These are phyloP conservation scores for Handroanthus guayacan DNA, from an alignment of 257 asterid genomes.

Conservation along the genomic window DNA sequence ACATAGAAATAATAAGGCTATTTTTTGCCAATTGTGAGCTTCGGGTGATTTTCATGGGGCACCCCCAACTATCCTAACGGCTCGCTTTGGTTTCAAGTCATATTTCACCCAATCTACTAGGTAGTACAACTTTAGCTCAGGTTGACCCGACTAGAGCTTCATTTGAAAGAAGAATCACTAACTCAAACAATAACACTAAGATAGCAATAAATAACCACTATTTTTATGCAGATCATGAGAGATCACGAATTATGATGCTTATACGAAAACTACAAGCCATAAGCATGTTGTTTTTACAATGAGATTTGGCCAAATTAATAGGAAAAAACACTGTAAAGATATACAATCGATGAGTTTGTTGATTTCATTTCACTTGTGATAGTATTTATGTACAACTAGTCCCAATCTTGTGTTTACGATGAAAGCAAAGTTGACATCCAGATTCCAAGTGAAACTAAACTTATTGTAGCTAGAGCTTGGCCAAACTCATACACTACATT, in stretches of 20 bases:
- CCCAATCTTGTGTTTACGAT: constrained; percentile 31
- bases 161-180: too few species aligned
- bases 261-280: not conserved
- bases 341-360: constrained; percentile 21
- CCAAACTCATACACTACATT: constrained; percentile 65
- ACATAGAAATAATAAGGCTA: too few species aligned
- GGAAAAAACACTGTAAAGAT: not conserved
- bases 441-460: constrained; percentile 76
- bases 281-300: not conserved
- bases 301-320: not conserved
- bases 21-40: too few species aligned
- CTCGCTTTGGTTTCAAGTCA: too few species aligned
- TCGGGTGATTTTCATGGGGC: too few species aligned
- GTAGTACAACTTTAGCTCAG: too few species aligned
- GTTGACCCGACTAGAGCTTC: too few species aligned
- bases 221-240: constrained; percentile 8
- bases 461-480: constrained; percentile 70
- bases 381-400: constrained; percentile 34
- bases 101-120: too few species aligned
- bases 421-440: constrained; percentile 77
- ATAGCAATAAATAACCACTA: not conserved
- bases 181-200: not conserved
- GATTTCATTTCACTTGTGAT: constrained; percentile 23
- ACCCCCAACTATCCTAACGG: too few species aligned
- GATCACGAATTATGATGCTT: not conserved